Evolutionary conservation across 306 rosid genomes (phyloP), one percentile per base, ranked within the genome.

Genomic region (Medicago lupulina): DNA sequence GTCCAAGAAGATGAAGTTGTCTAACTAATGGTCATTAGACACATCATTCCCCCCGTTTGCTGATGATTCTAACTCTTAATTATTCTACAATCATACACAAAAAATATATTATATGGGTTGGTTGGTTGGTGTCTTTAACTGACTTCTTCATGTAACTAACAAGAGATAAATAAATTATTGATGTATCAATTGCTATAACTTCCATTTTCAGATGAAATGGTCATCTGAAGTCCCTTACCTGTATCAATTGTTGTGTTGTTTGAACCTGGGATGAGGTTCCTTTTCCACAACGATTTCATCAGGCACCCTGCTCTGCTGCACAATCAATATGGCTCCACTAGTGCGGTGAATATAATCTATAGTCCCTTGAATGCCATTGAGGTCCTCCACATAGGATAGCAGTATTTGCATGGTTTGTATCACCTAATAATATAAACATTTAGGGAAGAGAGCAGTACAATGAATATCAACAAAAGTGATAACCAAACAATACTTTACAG

Each of bases 321-420:
- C 90, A n/a, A 91, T 93, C 81, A 93, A 81, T 70, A 89, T 83
- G 83, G 98, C 97, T 79, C 98, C 97, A 63, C 98, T 93, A 71
- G 87, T 84, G 18, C 96, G 91, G 17, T 96, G 97, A 80, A 93
- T 93, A 83, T 80, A 90, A 58, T 89, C 98, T 71, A 93, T 93
- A 50, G 87, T 47, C 79, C 98, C 98, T 87, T 89, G 96, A 82
- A 90, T 83, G 50, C 98, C 98, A 79, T 91, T 92, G 62, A 93
- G 91, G 76, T 92, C 96, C 85, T 93, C 98, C 0, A 96, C 98
- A 81, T 89, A 93, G 34, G 98, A 88, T 12, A 93, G 77, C 41
- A 97, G 98, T 76, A 93, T 87, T 89, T 91, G 97, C 96, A 93
- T 89, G 21, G 96, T 91, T 88, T 93, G 98, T 34, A 91, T 78